Percentiles rank a stretch among this genome's conserved stretches.
phyloP scores from a whole-genome alignment of 345 rosid species.

The Bruguiera gymnorhiza region DNA sequence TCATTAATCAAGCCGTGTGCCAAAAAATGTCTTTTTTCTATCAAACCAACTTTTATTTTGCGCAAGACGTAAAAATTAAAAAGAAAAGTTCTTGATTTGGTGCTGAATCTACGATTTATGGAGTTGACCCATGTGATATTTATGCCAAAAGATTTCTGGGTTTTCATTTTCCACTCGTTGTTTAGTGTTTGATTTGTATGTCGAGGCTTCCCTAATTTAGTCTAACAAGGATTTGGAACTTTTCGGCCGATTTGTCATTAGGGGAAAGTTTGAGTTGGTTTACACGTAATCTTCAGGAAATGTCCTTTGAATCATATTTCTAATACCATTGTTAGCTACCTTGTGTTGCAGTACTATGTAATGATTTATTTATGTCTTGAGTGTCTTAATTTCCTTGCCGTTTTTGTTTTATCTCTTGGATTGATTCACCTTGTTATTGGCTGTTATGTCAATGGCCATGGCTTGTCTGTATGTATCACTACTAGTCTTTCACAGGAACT shows the following conservation, averaged over 20 bases:
- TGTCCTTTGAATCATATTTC: neutral
- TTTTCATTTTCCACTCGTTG: neutral
- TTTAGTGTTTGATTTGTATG: neutral
- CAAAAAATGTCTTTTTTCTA: too few species aligned
- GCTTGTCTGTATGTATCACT: neutral
- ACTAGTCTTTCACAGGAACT: neutral
- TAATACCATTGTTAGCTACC: neutral
- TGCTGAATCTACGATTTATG: neutral
- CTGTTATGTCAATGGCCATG: neutral
- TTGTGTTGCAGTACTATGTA: neutral
- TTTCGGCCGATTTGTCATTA: conserved; percentile 1
- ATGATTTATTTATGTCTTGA: neutral
- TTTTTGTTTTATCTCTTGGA: conserved; percentile 3
- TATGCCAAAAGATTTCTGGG: neutral
- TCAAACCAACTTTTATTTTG: too few species aligned
- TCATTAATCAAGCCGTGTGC: too few species aligned
- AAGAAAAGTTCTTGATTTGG: neutral
- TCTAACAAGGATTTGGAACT: neutral
- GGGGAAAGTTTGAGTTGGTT: neutral
- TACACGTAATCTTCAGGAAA: neutral
- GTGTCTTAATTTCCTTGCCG: neutral
- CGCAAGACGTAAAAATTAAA: too few species aligned
- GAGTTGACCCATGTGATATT: neutral
- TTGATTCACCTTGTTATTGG: conserved; percentile 1
- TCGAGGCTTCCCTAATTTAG: neutral